Percentiles rank a stretch among this genome's conserved stretches.
Conservation (phyloP, 768 basidiomycete species). For the Dacryopinax spathularia region DNA sequence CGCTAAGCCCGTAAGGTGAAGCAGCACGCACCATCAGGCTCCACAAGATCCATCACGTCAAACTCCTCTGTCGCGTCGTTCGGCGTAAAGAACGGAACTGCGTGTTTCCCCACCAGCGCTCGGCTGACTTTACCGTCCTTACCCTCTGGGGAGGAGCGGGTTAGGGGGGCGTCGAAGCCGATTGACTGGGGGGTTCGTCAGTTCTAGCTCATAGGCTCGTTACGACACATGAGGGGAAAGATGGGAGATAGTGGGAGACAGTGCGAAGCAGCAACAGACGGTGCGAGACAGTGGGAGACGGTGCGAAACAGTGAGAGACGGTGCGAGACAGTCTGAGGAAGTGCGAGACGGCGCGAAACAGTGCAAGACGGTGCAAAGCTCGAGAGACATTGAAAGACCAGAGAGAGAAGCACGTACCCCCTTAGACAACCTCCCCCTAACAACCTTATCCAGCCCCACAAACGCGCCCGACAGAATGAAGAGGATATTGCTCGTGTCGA, state of each 20-base stretch:
- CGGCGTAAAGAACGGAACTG: constrained; percentile 62
- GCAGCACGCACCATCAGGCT: constrained; percentile 42
- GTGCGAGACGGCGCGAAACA: not conserved
- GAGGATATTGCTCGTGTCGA: constrained; percentile 83
- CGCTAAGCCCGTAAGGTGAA: constrained; percentile 1
- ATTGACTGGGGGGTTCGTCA: constrained; percentile 51
- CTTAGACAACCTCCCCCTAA: constrained; percentile 66
- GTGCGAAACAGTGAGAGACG: constrained; percentile 8
- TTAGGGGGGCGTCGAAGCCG: constrained; percentile 55
- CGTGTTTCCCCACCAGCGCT: constrained; percentile 4
- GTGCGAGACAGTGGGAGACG: too few species aligned
- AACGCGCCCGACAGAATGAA: constrained; percentile 93
- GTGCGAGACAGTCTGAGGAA: not conserved
- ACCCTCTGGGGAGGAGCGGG: constrained; percentile 13
- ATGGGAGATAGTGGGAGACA: too few species aligned
- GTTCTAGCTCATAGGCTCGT: too few species aligned
- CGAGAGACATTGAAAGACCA: not conserved
- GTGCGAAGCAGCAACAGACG: too few species aligned
- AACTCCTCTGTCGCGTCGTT: constrained; percentile 38
- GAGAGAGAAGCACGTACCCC: constrained; percentile 43
- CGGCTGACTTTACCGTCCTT: constrained; percentile 3
- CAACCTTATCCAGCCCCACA: constrained; percentile 73
- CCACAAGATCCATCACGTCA: constrained; percentile 51
- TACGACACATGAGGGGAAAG: too few species aligned
- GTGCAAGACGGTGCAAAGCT: not conserved